Evolutionary conservation across 306 rosid genomes (phyloP).

Genomic region (peach (Prunus persica)): Prunus_persica_NCBIv2 NC_034016.1:22054501-22055000

Average conservation of each 20-base stretch:
- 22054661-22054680: conserved; percentile 27
- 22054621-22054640: conserved; percentile 41
- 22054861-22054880: no score
- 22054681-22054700: conserved; percentile 27
- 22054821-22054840: no score
- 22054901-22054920: no score
- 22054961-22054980: no score
- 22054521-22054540: conserved; percentile 65
- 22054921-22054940: no score
- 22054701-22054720: not conserved
- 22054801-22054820: not conserved
- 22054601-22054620: conserved; percentile 67
- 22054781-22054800: not conserved
- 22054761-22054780: not conserved
- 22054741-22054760: not conserved
- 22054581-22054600: conserved; percentile 52
- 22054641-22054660: conserved; percentile 38
- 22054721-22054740: not conserved
- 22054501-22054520: conserved; percentile 63
- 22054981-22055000: no score
- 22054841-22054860: no score
- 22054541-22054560: conserved; percentile 61
- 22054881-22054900: no score
- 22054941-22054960: no score
- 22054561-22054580: conserved; percentile 37